Evolutionary conservation across 1,284 basidiomycete species (phyloP).

Genomic region (Erythrobasidium hasegawianum): DNA sequence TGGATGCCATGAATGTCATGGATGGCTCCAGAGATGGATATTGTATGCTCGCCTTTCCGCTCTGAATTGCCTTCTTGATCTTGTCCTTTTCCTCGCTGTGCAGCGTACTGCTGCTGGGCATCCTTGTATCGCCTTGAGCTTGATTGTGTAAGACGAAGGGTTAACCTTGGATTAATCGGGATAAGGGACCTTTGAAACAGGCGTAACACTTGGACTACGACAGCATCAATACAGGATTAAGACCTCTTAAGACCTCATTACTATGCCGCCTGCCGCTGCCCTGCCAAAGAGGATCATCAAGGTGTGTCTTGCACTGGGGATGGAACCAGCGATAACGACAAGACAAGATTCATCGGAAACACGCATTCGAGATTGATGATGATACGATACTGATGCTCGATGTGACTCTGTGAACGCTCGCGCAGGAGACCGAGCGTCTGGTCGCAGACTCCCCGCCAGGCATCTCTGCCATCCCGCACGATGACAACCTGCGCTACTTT

Average conservation of each 20-base stretch:
- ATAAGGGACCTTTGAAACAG: too few species aligned
- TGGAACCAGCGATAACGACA: too few species aligned
- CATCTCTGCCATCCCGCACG: conserved; percentile 87
- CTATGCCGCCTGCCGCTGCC: conserved; percentile 16
- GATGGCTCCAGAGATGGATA: too few species aligned
- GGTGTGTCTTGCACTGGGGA: too few species aligned
- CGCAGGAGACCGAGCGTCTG: conserved; percentile 91
- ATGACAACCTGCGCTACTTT: conserved; percentile 97
- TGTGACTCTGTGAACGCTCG: background rate
- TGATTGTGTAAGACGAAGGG: background rate
- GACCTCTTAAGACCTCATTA: too few species aligned
- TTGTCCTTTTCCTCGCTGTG: conserved; percentile 69
- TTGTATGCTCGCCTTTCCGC: conserved; percentile 27
- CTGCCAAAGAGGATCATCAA: conserved; percentile 35
- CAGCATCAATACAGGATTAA: too few species aligned
- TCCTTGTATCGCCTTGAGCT: too few species aligned
- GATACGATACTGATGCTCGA: background rate
- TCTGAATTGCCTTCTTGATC: conserved; percentile 62
- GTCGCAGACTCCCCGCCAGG: conserved; percentile 94
- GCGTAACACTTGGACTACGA: too few species aligned
- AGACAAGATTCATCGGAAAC: too few species aligned
- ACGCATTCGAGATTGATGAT: too few species aligned
- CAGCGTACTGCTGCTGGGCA: conserved; percentile 68
- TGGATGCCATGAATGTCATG: too few species aligned
- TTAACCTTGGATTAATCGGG: too few species aligned